phyloP scores from a whole-genome alignment of 495 filamentous ascomycete species.

The Penicillium egyptiacum region DNA sequence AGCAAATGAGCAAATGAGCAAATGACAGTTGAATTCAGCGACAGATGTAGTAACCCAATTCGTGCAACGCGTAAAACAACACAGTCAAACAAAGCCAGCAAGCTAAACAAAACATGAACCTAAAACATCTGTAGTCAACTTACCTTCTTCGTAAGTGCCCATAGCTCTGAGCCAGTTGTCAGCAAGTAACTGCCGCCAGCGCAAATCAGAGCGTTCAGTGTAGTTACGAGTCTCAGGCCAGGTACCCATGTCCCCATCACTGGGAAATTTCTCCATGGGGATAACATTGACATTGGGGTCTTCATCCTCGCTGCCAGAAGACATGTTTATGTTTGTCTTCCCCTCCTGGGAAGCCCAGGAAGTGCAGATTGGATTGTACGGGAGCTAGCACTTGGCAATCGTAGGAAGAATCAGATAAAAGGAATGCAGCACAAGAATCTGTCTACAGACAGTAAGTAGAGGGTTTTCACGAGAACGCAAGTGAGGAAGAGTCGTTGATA shows the following conservation, averaged over 20 bases:
- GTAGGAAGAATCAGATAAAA: neutral
- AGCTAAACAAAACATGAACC: neutral
- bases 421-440: neutral
- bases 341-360: neutral
- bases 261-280: constrained; percentile 30
- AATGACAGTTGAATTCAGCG: neutral
- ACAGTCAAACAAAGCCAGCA: neutral
- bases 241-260: constrained; percentile 33
- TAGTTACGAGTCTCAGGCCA: constrained; percentile 34
- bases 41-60: neutral
- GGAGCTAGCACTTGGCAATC: neutral
- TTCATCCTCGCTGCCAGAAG: constrained; percentile 13
- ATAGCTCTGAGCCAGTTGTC: constrained; percentile 38
- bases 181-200: constrained; percentile 37
- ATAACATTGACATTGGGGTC: constrained; percentile 32
- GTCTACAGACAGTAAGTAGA: too few relatives aligned
- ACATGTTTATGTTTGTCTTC: constrained; percentile 9
- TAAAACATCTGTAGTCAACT: constrained; percentile 14
- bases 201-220: constrained; percentile 18
- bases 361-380: neutral
- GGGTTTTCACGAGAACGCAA: neutral
- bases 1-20: neutral
- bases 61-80: neutral
- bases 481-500: neutral
- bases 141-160: constrained; percentile 36